Conservation (phyloP, 371 early-diverging fungal species). For the Lichtheimia hyalospora region DNA sequence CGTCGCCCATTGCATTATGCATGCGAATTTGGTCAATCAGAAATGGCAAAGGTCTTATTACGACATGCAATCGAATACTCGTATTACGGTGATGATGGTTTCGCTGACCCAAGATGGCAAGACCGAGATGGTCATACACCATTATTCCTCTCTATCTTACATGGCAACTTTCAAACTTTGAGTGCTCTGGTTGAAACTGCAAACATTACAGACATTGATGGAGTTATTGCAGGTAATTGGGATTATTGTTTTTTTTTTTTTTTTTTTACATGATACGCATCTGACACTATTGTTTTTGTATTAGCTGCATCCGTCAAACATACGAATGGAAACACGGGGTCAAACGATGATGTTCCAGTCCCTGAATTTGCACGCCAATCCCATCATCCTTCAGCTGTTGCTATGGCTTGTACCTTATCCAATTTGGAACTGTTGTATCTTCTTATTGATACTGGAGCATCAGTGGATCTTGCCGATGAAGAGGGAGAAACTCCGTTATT, state of each 20-base stretch:
- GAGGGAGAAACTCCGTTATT: constrained; percentile 67
- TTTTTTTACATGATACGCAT: neutral
- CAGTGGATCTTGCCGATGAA: constrained; percentile 56
- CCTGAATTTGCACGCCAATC: constrained; percentile 37
- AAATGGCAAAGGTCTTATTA: constrained; percentile 46
- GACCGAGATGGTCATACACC: constrained; percentile 72
- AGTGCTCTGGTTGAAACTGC: constrained; percentile 57
- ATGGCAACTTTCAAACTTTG: constrained; percentile 58
- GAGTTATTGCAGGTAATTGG: constrained; percentile 24
- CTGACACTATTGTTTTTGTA: neutral
- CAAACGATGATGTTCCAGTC: constrained; percentile 11
- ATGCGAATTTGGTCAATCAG: constrained; percentile 53
- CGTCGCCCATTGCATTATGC: constrained; percentile 72
- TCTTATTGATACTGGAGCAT: constrained; percentile 53
- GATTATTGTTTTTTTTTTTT: neutral
- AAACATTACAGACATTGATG: constrained; percentile 50
- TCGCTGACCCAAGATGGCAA: constrained; percentile 52
- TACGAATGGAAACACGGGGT: neutral
- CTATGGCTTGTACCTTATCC: constrained; percentile 57
- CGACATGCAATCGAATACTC: constrained; percentile 43
- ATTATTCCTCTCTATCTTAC: constrained; percentile 65
- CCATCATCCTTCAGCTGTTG: constrained; percentile 50
- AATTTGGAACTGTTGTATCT: constrained; percentile 48
- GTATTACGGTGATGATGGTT: constrained; percentile 41
- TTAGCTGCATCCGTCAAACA: constrained; percentile 5